Percentiles rank a stretch among this genome's conserved stretches.
Evolutionary conservation across 495 filamentous ascomycete genomes (phyloP).

Genomic region (Penicillium daleae): DNA sequence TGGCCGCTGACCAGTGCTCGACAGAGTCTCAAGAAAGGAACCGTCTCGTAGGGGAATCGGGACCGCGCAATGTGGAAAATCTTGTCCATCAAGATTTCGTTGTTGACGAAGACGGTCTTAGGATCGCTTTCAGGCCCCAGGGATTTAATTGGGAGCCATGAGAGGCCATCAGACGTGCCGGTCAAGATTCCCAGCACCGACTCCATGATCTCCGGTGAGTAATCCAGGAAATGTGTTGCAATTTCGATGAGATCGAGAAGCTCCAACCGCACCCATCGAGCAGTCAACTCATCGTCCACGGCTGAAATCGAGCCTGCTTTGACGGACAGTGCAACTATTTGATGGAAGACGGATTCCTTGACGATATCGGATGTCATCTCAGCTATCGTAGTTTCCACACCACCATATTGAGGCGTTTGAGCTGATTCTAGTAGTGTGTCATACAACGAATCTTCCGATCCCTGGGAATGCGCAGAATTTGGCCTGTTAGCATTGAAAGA

Average conservation of each 20-base stretch:
- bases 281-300: slow-evolving; percentile 44
- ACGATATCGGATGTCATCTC: slow-evolving; percentile 57
- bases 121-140: slow-evolving; percentile 48
- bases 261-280: slow-evolving; percentile 53
- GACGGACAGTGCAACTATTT: slow-evolving; percentile 61
- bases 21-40: slow-evolving; percentile 74
- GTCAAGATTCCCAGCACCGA: slow-evolving; percentile 64
- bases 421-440: slow-evolving; percentile 56
- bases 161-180: slow-evolving; percentile 32
- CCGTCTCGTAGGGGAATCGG: slow-evolving; percentile 84
- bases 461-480: slow-evolving; percentile 28
- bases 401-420: slow-evolving; percentile 35
- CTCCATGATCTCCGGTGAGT: slow-evolving; percentile 66
- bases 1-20: slow-evolving; percentile 53
- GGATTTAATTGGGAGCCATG: slow-evolving; percentile 36
- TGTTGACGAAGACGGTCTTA: slow-evolving; percentile 55
- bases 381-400: slow-evolving; percentile 50
- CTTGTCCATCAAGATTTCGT: slow-evolving; percentile 55
- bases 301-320: slow-evolving; percentile 41
- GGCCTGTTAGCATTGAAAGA: slow-evolving; percentile 50
- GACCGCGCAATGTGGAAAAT: slow-evolving; percentile 65
- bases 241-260: slow-evolving; percentile 69
- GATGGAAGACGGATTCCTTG: slow-evolving; percentile 61
- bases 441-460: slow-evolving; percentile 48
- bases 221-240: slow-evolving; percentile 60